Evolutionary conservation across 192 early-diverging fungal genomes (phyloP).

Genomic region (Coemansia javaensis): DNA sequence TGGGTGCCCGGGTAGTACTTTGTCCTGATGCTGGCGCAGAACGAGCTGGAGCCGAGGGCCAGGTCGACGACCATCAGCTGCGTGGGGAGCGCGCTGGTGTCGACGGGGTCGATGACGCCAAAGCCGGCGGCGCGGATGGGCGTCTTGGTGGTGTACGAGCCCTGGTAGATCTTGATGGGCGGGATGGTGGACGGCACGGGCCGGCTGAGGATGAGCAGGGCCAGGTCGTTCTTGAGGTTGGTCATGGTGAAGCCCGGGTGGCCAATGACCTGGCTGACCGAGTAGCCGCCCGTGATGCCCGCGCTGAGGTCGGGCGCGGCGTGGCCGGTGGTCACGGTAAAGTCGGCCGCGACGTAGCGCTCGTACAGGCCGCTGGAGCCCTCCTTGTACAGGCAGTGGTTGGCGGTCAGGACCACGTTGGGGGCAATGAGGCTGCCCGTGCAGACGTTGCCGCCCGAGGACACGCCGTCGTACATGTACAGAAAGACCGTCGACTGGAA

Average conservation of each 20-base stretch:
- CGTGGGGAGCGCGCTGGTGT: constrained; percentile 2
- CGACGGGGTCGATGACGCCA: constrained; percentile 24
- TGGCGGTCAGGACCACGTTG: constrained; percentile 47
- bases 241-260: constrained; percentile 26
- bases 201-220: constrained; percentile 21
- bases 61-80: constrained; percentile 41
- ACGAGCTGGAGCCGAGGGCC: not conserved
- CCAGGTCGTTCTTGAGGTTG: constrained; percentile 30
- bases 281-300: constrained; percentile 24
- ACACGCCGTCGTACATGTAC: constrained; percentile 5
- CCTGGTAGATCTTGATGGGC: constrained; percentile 27
- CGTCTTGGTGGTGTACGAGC: constrained; percentile 7
- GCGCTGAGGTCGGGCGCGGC: constrained; percentile 15
- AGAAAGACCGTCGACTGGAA: constrained; percentile 38
- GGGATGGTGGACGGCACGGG: constrained; percentile 8
- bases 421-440: constrained; percentile 44
- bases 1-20: constrained; percentile 7
- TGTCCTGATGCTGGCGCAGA: constrained; percentile 14
- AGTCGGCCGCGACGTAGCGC: constrained; percentile 15
- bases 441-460: constrained; percentile 18
- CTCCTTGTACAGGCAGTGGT: constrained; percentile 27
- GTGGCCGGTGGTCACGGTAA: constrained; percentile 6
- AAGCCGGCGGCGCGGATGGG: constrained; percentile 36
- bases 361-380: constrained; percentile 1
- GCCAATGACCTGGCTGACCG: constrained; percentile 13